phyloP scores from a whole-genome alignment of 768 basidiomycete genomes.

The Tricholoma saponaceum region DNA sequence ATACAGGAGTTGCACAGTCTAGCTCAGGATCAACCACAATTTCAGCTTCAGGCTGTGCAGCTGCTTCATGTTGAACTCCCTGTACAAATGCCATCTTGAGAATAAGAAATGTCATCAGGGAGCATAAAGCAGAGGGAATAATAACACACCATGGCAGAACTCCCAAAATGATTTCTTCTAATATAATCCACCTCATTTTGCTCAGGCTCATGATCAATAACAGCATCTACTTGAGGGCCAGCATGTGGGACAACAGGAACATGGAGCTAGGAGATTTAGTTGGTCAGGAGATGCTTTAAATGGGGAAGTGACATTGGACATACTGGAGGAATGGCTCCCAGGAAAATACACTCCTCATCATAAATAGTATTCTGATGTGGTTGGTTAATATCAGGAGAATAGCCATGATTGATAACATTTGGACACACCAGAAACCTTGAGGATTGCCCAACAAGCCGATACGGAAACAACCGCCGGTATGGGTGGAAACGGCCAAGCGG shows the following conservation, averaged over 20 bases:
- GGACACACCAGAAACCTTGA: slow-evolving; percentile 1
- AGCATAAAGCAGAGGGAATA: not conserved
- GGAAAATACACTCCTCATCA: slow-evolving; percentile 15
- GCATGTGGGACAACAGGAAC: not conserved
- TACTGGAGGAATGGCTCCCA: slow-evolving; percentile 14
- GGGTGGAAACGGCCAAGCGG: slow-evolving; percentile 9
- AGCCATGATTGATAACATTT: not conserved
- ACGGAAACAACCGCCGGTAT: slow-evolving; percentile 4
- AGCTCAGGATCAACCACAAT: not conserved
- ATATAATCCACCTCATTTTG: not conserved
- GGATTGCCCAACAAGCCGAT: not conserved
- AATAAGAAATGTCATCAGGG: not conserved
- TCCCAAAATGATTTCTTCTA: not conserved
- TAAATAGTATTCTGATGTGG: slow-evolving; percentile 22
- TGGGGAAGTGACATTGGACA: not conserved
- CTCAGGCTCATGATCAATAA: not conserved
- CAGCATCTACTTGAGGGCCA: not conserved
- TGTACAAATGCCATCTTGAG: not conserved
- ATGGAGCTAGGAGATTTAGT: not conserved
- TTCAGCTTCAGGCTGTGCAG: not conserved
- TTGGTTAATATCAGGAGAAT: not conserved
- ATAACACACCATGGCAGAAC: not conserved
- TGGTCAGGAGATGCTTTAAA: not conserved
- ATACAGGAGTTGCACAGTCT: not conserved
- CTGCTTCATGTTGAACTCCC: not conserved